These are phyloP conservation scores for Xylaria sp. DNA, from an alignment of 2,329 filamentous ascomycete genomes.

Conservation along the genomic window DNA sequence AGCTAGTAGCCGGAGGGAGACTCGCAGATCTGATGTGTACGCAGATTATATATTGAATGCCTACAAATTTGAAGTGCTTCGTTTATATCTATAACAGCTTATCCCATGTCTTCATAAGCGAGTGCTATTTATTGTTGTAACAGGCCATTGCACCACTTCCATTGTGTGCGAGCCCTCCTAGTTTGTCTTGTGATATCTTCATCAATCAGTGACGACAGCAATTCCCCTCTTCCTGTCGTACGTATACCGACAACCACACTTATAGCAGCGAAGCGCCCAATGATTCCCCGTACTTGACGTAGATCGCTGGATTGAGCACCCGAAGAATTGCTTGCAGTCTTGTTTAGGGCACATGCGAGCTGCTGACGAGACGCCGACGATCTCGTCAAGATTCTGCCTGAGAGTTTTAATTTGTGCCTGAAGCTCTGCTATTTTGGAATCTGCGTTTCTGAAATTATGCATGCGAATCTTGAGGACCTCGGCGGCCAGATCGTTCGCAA, in stretches of 20 bases:
- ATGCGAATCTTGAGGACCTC: not conserved
- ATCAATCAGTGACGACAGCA: not conserved
- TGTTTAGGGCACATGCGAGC: not conserved
- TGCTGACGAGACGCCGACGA: not conserved
- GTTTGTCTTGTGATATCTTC: not conserved
- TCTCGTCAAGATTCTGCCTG: not conserved
- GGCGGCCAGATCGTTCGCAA: conserved; percentile 4
- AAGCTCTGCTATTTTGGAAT: too few species aligned
- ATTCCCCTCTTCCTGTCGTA: not conserved
- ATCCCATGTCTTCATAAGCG: not conserved
- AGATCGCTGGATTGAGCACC: not conserved
- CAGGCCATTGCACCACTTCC: not conserved
- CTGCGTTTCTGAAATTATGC: not conserved
- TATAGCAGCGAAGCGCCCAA: not conserved
- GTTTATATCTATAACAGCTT: not conserved
- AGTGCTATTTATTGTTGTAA: not conserved
- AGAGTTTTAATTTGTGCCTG: not conserved
- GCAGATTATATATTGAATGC: not conserved
- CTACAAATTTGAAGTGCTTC: not conserved
- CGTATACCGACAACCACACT: not conserved
- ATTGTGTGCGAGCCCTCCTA: not conserved
- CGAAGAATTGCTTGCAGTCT: not conserved
- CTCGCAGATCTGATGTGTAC: not conserved
- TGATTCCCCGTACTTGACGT: not conserved
- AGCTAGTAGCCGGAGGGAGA: not conserved